Percentiles rank a stretch among this genome's conserved stretches.
Evolutionary conservation across 1,284 basidiomycete species (phyloP).

Genomic region (Fomes fomentarius): DNA sequence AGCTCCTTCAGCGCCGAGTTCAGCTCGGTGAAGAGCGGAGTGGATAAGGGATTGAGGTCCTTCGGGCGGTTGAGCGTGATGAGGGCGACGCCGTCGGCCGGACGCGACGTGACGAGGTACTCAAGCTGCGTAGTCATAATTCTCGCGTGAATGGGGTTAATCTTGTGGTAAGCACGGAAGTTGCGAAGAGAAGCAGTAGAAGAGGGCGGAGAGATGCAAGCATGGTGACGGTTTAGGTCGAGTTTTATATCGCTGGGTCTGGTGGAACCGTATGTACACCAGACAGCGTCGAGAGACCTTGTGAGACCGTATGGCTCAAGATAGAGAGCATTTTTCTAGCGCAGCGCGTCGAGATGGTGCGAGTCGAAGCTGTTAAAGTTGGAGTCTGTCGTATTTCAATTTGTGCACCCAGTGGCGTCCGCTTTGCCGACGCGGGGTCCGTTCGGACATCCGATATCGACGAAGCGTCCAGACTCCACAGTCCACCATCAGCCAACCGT

Average conservation of each 20-base stretch:
- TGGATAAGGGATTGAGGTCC: slow-evolving; percentile 90
- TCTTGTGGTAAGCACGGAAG: slow-evolving; percentile 11
- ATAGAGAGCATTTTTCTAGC: not conserved
- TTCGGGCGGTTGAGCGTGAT: slow-evolving; percentile 97
- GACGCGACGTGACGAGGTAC: slow-evolving; percentile 77
- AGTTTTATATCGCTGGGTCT: not conserved
- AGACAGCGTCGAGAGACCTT: not conserved
- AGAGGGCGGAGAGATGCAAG: slow-evolving; percentile 12
- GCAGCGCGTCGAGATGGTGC: not conserved
- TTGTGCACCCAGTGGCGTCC: not conserved
- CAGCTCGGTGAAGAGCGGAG: slow-evolving; percentile 79
- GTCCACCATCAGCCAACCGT: not conserved
- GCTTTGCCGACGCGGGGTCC: not conserved
- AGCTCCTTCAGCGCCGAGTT: slow-evolving; percentile 76
- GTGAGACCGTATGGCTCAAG: not conserved
- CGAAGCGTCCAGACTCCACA: no score
- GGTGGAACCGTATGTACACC: not conserved
- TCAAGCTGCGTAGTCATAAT: slow-evolving; percentile 51
- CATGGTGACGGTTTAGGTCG: not conserved
- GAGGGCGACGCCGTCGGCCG: slow-evolving; percentile 79
- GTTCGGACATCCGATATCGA: no score
- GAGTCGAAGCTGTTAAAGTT: not conserved
- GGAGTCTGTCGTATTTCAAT: not conserved
- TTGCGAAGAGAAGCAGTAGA: slow-evolving; percentile 15
- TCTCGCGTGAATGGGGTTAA: slow-evolving; percentile 22